Evolutionary conservation across 2,329 filamentous ascomycete genomes (phyloP).

Genomic region (Aureobasidium sp.): DNA sequence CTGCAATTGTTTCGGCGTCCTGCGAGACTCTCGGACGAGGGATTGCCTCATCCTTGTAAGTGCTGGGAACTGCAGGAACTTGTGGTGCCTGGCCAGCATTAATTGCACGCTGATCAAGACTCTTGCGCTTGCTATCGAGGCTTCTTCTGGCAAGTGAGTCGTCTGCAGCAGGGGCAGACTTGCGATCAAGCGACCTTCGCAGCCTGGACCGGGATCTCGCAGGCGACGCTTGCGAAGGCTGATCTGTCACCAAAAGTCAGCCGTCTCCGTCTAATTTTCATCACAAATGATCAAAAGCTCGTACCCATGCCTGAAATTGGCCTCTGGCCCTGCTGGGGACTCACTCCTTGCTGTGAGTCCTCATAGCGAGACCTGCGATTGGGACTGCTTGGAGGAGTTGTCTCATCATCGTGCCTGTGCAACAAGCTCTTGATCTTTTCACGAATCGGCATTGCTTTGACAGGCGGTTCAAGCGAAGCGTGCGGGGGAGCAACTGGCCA

Average conservation of each 20-base stretch:
- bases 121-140: slow-evolving; percentile 8
- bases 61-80: slow-evolving; percentile 4
- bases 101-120: slow-evolving; percentile 10
- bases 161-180: background rate
- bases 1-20: background rate
- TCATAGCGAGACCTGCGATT: background rate
- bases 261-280: background rate
- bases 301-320: slow-evolving; percentile 1
- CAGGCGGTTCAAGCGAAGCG: background rate
- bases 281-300: background rate
- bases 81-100: slow-evolving; percentile 1
- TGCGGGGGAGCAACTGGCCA: background rate
- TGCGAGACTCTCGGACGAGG: background rate
- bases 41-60: background rate
- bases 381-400: background rate
- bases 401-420: slow-evolving; percentile 6
- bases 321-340: background rate
- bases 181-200: slow-evolving; percentile 6
- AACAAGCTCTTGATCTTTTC: slow-evolving; percentile 15
- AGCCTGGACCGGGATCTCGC: slow-evolving; percentile 6
- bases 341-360: background rate
- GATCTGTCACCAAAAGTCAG: slow-evolving; percentile 9
- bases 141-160: background rate
- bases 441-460: slow-evolving; percentile 7
- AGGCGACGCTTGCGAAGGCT: slow-evolving; percentile 1